Evolutionary conservation across 169 alveolate genomes (phyloP).

Genomic region (Cryptosporidium xiaoi): DNA sequence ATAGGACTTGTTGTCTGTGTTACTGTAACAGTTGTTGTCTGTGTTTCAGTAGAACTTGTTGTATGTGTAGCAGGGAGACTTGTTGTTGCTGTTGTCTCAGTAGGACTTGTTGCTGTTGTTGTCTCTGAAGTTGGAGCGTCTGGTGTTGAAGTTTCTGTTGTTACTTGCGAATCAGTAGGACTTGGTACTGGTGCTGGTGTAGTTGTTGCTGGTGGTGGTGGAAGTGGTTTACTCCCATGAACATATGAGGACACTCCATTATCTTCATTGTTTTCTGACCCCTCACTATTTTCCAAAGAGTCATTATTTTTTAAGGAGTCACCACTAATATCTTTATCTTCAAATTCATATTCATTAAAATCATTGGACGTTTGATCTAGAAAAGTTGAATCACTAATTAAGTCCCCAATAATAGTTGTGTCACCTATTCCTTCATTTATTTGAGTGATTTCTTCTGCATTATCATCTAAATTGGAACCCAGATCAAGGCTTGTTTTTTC

Average conservation of each 20-base stretch:
- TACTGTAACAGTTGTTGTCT: neutral
- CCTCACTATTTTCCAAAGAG: neutral
- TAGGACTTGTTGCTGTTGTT: neutral
- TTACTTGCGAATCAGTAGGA: neutral
- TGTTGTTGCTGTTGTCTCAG: neutral
- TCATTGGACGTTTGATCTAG: neutral
- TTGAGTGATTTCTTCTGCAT: neutral
- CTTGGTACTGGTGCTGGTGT: neutral
- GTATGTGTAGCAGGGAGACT: neutral
- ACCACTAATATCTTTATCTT: neutral
- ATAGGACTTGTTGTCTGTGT: neutral
- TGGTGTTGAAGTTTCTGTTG: neutral
- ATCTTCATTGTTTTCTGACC: neutral
- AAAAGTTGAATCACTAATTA: neutral
- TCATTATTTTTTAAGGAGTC: neutral
- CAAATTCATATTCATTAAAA: neutral
- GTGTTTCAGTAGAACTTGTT: neutral
- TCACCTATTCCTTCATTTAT: neutral
- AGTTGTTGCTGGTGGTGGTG: constrained; percentile 5
- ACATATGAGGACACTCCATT: neutral
- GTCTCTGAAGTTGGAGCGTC: constrained; percentile 1
- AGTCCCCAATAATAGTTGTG: neutral
- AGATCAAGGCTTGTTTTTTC: neutral
- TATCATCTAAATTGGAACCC: neutral
- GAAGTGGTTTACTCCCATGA: neutral